A percentile compares a stretch with the other conserved stretches of the same genome.
Conservation (phyloP, 495 filamentous ascomycete genomes). For the Aspergillus cavernicola region DNA sequence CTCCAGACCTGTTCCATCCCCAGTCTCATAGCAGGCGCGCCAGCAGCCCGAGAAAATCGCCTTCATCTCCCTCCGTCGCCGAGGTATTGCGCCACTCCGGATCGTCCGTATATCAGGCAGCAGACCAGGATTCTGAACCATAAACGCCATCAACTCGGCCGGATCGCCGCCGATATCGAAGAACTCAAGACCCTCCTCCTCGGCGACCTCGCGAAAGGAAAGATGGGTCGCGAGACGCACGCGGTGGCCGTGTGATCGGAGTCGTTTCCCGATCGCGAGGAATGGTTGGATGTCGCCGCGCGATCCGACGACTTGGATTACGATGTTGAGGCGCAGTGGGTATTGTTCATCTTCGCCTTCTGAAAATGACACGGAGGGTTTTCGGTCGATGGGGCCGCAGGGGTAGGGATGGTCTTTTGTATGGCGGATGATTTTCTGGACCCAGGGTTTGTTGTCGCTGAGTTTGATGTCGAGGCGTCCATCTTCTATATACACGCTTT, state of each 20-base stretch:
- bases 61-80: constrained; percentile 63
- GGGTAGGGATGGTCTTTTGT: constrained; percentile 62
- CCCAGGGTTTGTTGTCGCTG: constrained; percentile 56
- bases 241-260: constrained; percentile 68
- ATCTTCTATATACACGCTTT: constrained; percentile 52
- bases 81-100: constrained; percentile 62
- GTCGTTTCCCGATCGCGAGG: constrained; percentile 58
- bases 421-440: constrained; percentile 58
- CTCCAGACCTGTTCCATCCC: constrained; percentile 45
- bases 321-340: constrained; percentile 62
- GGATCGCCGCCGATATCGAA: constrained; percentile 79
- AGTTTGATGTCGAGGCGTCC: constrained; percentile 75
- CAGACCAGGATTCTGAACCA: constrained; percentile 81
- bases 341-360: constrained; percentile 52
- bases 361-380: constrained; percentile 15
- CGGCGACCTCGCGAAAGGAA: constrained; percentile 64
- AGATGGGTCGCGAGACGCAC: constrained; percentile 75
- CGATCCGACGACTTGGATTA: constrained; percentile 76
- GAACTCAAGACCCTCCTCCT: constrained; percentile 71
- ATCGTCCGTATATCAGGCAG: constrained; percentile 68
- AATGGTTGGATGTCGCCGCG: constrained; percentile 81
- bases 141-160: constrained; percentile 76
- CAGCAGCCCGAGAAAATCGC: constrained; percentile 75
- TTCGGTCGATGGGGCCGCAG: constrained; percentile 22
- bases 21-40: constrained; percentile 66